Base-by-base conservation (phyloP, 1,284 basidiomycete species). In the Austroboletus niveus region DNA sequence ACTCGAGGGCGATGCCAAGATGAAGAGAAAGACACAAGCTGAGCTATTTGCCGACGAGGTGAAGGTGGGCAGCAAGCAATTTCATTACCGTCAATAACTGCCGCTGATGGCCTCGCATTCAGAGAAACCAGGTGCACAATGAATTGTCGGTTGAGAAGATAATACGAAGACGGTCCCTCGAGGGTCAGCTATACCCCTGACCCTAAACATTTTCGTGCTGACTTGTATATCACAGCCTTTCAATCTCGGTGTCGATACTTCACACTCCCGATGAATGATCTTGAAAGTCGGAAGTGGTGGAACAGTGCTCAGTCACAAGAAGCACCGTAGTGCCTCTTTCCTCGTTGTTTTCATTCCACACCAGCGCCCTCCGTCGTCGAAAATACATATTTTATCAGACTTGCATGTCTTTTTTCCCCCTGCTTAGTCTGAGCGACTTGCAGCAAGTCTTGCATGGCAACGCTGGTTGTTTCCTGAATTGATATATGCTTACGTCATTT, bases 211-310 rank as follows among this genome's bases (percentile, higher is more conserved):
- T 50, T 17, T 60, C 41, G 48, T 36, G 30, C 50, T 68, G 45
- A 62, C 56, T 45, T 52, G 52, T 52, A 54, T 51, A 32, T 17
- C 47, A 60, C 53, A 94, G 92, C 88, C 32, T 94, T 95, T 70
- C 80, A 80, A 59, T 80, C 85, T 31, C 82, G 90, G 44, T 95
- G 92, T 74, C 84, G 80, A 63, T 93, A 88, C 71, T 95, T 94
- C 68, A 72, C 77, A 44, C 89, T 89, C 3, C 82, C 88, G 41
- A 58, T 70, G 48, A 74, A 79, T 10, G 85, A 91, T 62, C 66
- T 60, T 15, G 84, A 87, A 54, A 79, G 80, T 5, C 77, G 79
- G 47, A 76, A 74, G 61, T 84, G 89, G 79, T 94, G 90, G 91
- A 82, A 90, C 43, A 63, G 68, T 44, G 71, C 71, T n/a, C 69